Evolutionary conservation across 2,329 filamentous ascomycete species (phyloP), one percentile per base, ranked within the genome.

Genomic region (Biscogniauxia marginata): DNA sequence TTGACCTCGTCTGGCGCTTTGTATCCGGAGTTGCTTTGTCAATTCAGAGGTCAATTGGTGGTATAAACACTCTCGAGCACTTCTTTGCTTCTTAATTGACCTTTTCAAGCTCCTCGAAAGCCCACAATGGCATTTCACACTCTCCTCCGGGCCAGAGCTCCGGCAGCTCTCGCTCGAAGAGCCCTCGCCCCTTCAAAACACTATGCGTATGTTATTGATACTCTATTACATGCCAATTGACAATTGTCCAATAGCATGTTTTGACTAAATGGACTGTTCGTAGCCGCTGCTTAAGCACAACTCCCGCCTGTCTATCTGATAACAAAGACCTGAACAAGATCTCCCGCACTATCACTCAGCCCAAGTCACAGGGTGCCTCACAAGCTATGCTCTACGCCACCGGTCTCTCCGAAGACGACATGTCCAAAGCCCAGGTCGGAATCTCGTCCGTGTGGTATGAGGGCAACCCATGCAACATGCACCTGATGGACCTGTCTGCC

Each of bases 381-480:
- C 95, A 99, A 79, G 95, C 96, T 63, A 99, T 99, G 96, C 83
- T 99, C 55, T 99, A 96, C 80, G 95, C 91, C 65, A 97, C 93
- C 1, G 96, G 96, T 53, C 80, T 99, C 68, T 85, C 79, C 45
- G 90, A 96, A 70, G 82, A 83, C 55, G 93, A 96, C 75, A 90
- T 98, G 87, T 88, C 89, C 79, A 99, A 98, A 80, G 89, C 95
- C 22, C 96, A 99, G 79, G 88, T 99, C 66, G 95, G 95, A 65
- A 98, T 99, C 72, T 96, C 93, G 45, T 97, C 93, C 5, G 93
- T 98, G 59, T 99, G 95, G 95, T 97, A 93, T 77, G 89, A 91
- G 66, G 95, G 95, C 56, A 99, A 99, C 78, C 95, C 95, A 22
- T 99, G 95, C 82, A 99, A 99, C 79, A 99, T 97, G 93, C 95